A percentile compares a stretch with the other conserved stretches of the same genome.
phyloP scores from a whole-genome alignment of 345 rosid genomes.

The Adansonia digitata region DNA sequence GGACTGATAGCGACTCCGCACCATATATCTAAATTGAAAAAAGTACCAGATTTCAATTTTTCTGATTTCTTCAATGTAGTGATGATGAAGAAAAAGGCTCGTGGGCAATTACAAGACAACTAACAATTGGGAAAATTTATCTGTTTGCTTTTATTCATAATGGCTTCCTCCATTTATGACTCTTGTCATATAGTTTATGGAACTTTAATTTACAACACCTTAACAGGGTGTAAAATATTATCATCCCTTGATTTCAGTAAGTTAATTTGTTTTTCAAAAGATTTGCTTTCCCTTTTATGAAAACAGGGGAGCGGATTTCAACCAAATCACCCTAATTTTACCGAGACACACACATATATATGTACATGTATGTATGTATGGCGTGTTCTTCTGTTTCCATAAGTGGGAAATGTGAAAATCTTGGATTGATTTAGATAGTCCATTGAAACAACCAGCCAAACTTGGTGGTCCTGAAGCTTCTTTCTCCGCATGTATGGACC shows the following conservation, averaged over 20 bases:
- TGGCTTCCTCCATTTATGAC: constrained; percentile 1
- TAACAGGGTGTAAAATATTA: not conserved
- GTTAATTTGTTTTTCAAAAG: not conserved
- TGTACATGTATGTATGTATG: no score
- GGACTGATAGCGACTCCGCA: not conserved
- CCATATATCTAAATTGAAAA: not conserved
- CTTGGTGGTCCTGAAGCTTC: not conserved
- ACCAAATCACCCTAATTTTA: not conserved
- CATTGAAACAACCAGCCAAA: not conserved
- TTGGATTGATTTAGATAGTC: not conserved
- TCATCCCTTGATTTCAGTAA: not conserved
- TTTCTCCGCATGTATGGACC: not conserved
- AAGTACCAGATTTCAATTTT: constrained; percentile 6
- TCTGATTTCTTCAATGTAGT: constrained; percentile 1
- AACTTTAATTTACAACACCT: not conserved
- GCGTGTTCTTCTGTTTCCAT: no score
- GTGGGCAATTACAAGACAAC: constrained; percentile 7
- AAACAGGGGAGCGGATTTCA: not conserved
- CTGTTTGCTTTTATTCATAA: not conserved
- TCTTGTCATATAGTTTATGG: not conserved
- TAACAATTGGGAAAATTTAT: not conserved
- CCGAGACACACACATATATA: no score
- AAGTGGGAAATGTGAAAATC: no score
- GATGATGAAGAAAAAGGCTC: not conserved
- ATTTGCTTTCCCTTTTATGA: not conserved